phyloP scores from a whole-genome alignment of 805 yeast species.

The Diddensiella transvaalensis region DNA sequence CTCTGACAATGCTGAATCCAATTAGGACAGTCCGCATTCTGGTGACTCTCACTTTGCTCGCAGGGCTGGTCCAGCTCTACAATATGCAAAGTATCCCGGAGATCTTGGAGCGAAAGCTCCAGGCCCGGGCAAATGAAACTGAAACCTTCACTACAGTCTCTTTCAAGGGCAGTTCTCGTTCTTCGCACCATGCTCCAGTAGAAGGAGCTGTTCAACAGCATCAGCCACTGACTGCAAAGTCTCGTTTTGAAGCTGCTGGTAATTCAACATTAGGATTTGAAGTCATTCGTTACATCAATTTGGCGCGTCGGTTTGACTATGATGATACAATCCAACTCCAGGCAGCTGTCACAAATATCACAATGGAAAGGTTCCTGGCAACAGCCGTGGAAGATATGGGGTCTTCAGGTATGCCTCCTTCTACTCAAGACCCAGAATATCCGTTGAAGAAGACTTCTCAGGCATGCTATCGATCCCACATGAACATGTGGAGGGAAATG shows the following conservation, averaged over 20 bases:
- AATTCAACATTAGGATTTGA: constrained; percentile 18
- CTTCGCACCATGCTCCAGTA: too few species aligned
- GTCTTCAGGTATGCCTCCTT: constrained; percentile 10
- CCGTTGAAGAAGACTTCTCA: neutral
- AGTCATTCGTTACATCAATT: constrained; percentile 12
- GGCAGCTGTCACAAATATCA: constrained; percentile 3
- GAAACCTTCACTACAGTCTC: neutral
- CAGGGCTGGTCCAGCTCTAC: neutral
- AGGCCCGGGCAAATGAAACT: neutral
- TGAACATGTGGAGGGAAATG: constrained; percentile 17
- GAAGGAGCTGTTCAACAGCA: too few species aligned
- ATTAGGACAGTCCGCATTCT: neutral
- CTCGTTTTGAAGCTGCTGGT: constrained; percentile 3
- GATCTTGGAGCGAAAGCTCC: neutral
- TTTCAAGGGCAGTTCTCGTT: too few species aligned
- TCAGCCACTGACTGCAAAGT: too few species aligned
- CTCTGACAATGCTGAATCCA: neutral
- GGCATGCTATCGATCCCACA: constrained; percentile 16
- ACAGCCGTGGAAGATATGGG: constrained; percentile 4
- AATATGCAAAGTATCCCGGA: neutral
- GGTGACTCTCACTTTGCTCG: neutral
- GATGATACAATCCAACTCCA: constrained; percentile 16
- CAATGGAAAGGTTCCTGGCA: constrained; percentile 1
- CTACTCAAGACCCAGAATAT: neutral
- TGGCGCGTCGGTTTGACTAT: constrained; percentile 11